phyloP scores from a whole-genome alignment of 192 early-diverging fungal species.

The Backusella macrospora region DNA sequence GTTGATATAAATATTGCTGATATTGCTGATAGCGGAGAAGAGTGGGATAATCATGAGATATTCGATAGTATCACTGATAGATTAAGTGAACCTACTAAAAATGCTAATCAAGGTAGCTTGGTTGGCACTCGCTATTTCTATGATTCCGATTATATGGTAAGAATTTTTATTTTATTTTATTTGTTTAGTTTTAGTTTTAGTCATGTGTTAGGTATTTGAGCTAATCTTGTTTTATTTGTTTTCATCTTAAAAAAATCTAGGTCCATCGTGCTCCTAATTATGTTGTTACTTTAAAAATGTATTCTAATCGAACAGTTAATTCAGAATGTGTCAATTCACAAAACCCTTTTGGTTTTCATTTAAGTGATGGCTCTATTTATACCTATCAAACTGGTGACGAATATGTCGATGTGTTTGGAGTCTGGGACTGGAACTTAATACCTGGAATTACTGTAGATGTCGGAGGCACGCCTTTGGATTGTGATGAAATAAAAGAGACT shows the following conservation, averaged over 20 bases:
- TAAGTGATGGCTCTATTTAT: slow-evolving; percentile 36
- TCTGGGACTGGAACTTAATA: slow-evolving; percentile 37
- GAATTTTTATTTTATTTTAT: no score
- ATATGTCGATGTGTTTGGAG: slow-evolving; percentile 34
- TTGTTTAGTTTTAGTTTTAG: neutral
- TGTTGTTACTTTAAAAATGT: slow-evolving; percentile 36
- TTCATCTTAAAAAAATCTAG: neutral
- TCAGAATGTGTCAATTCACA: slow-evolving; percentile 36
- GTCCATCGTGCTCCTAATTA: slow-evolving; percentile 27
- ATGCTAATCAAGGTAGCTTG: slow-evolving; percentile 22
- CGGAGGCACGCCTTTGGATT: slow-evolving; percentile 18
- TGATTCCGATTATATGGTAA: slow-evolving; percentile 25
- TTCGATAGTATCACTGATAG: slow-evolving; percentile 21
- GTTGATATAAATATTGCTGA: slow-evolving; percentile 23
- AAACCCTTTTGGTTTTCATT: slow-evolving; percentile 34
- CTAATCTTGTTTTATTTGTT: neutral
- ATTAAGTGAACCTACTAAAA: neutral
- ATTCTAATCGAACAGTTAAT: slow-evolving; percentile 31
- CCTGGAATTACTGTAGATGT: slow-evolving; percentile 38
- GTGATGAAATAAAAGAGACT: slow-evolving; percentile 7
- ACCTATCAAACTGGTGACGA: slow-evolving; percentile 34
- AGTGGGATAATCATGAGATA: slow-evolving; percentile 15
- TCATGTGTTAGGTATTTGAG: neutral
- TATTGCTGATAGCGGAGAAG: slow-evolving; percentile 16
- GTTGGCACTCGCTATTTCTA: slow-evolving; percentile 22